Conservation (phyloP, 2,329 filamentous ascomycete genomes). For the Claviceps citrina region DNA sequence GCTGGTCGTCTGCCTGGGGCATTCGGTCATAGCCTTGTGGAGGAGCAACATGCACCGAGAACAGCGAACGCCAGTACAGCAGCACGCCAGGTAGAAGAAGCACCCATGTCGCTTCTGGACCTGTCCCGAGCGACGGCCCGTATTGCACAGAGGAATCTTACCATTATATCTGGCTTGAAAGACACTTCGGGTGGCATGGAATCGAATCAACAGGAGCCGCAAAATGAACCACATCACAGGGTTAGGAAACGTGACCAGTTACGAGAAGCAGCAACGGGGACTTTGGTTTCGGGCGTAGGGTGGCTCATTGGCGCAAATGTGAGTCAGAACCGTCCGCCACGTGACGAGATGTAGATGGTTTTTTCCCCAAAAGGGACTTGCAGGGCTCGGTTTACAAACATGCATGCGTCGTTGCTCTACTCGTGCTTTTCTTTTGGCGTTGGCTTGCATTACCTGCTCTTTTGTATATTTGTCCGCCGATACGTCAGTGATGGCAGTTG, state of each 20-base stretch:
- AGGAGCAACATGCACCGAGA: constrained; percentile 14
- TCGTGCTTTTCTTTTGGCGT: neutral
- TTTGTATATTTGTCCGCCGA: neutral
- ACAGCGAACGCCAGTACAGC: constrained; percentile 21
- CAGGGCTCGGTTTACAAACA: neutral
- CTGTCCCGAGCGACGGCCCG: constrained; percentile 45
- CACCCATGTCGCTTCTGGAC: constrained; percentile 51
- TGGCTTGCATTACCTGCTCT: neutral
- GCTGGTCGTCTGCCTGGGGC: constrained; percentile 39
- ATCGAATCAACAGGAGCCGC: constrained; percentile 8
- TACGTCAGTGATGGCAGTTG: neutral
- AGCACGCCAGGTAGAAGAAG: constrained; percentile 32
- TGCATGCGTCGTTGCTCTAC: neutral
- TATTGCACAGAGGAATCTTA: constrained; percentile 42
- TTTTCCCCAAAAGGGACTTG: neutral
- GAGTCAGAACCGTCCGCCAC: constrained; percentile 8
- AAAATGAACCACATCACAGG: constrained; percentile 20
- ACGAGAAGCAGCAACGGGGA: constrained; percentile 50
- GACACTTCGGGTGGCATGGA: constrained; percentile 10
- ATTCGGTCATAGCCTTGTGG: constrained; percentile 24
- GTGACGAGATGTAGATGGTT: neutral
- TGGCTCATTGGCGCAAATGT: constrained; percentile 48
- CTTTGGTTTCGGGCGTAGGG: constrained; percentile 49
- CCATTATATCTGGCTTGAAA: constrained; percentile 38
- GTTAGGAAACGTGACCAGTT: constrained; percentile 59